A percentile compares a stretch with the other conserved stretches of the same genome.
phyloP scores from a whole-genome alignment of 2,329 filamentous ascomycete genomes.

The Fusarium proliferatum region DNA sequence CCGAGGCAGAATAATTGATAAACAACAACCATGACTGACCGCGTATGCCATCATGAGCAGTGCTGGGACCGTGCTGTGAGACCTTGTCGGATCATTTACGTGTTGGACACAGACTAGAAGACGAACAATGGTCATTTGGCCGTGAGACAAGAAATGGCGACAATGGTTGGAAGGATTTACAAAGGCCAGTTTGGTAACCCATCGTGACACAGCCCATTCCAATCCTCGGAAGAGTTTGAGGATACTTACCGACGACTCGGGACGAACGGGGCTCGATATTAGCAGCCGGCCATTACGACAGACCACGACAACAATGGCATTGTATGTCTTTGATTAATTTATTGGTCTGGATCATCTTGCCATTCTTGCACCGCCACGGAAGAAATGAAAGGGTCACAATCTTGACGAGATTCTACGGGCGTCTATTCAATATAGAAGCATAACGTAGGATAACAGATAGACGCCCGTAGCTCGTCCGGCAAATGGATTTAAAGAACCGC shows the following conservation, averaged over 20 bases:
- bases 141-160: neutral
- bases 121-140: conserved; percentile 3
- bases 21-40: conserved; percentile 8
- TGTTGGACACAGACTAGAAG: neutral
- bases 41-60: neutral
- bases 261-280: conserved; percentile 4
- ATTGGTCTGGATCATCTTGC: conserved; percentile 4
- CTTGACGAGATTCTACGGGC: neutral
- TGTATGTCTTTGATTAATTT: conserved; percentile 8
- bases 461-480: conserved; percentile 5
- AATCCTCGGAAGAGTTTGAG: neutral
- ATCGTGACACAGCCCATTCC: conserved; percentile 13
- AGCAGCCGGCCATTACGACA: neutral
- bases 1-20: conserved; percentile 31
- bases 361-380: conserved; percentile 23
- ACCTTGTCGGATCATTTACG: neutral
- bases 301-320: conserved; percentile 10
- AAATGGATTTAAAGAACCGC: conserved; percentile 17
- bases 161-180: neutral
- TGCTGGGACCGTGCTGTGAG: neutral
- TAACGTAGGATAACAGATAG: neutral
- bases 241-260: conserved; percentile 6
- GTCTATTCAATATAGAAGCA: conserved; percentile 5
- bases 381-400: neutral
- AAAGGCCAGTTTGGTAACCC: conserved; percentile 5